A percentile compares a stretch with the other conserved stretches of the same genome.
These are phyloP conservation scores for Codiaeum variegatum DNA, from an alignment of 441 rosid species.

Conservation along the genomic window DNA sequence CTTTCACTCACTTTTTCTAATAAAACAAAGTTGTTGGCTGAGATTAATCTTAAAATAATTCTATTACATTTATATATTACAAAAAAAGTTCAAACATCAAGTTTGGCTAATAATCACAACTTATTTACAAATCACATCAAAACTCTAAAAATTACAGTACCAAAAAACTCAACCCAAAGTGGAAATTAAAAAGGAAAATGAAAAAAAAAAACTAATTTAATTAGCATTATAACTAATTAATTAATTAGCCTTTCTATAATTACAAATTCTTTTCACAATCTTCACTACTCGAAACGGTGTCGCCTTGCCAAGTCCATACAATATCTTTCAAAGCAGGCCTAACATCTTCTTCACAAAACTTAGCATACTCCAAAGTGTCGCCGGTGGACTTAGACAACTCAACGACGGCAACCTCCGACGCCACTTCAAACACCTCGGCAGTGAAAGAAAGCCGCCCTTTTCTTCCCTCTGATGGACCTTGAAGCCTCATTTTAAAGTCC, in stretches of 20 bases:
- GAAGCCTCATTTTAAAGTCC: conserved; percentile 57
- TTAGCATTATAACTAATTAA: not conserved
- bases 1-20: too few species aligned
- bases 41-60: too few species aligned
- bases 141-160: not conserved
- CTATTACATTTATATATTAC: too few species aligned
- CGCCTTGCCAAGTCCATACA: conserved; percentile 95
- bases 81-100: too few species aligned
- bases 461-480: conserved; percentile 59
- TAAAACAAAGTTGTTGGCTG: too few species aligned
- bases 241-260: not conserved
- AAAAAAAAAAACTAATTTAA: not conserved
- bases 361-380: conserved; percentile 69
- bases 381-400: conserved; percentile 74
- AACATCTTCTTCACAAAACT: conserved; percentile 67
- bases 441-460: conserved; percentile 66
- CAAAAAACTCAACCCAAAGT: not conserved
- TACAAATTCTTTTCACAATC: not conserved
- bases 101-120: conserved; percentile 5
- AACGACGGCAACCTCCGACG: conserved; percentile 74
- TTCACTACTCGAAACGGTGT: conserved; percentile 22
- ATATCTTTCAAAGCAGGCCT: conserved; percentile 83
- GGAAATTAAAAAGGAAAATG: not conserved
- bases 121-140: conserved; percentile 20
- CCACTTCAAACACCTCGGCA: conserved; percentile 84